These are phyloP conservation scores for Populus tomentosa DNA, from an alignment of 441 rosid genomes.

Conservation along the genomic window DNA sequence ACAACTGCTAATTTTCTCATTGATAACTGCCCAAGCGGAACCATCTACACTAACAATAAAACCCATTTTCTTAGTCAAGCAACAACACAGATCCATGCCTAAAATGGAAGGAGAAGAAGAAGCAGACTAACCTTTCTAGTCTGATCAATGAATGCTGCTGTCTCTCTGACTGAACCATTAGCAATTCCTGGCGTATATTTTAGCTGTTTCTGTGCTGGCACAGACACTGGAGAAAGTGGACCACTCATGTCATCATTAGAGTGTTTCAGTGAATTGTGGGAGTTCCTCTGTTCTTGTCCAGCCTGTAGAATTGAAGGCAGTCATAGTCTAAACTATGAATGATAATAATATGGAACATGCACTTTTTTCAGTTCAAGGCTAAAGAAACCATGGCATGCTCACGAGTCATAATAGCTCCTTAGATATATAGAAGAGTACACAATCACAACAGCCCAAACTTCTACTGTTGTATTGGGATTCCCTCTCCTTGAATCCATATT, in stretches of 20 bases:
- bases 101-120: neutral
- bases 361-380: neutral
- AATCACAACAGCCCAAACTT: neutral
- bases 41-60: constrained; percentile 56
- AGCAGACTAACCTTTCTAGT: constrained; percentile 55
- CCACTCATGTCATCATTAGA: constrained; percentile 51
- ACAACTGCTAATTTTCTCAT: constrained; percentile 58
- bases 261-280: constrained; percentile 63
- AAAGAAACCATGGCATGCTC: neutral
- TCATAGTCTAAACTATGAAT: neutral
- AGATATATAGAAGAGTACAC: neutral
- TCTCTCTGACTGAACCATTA: constrained; percentile 55
- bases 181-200: constrained; percentile 87
- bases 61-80: constrained; percentile 12
- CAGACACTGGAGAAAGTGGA: constrained; percentile 64
- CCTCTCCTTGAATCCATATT: neutral
- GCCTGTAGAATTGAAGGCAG: constrained; percentile 17
- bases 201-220: constrained; percentile 92
- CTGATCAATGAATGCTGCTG: constrained; percentile 62
- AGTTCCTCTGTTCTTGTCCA: constrained; percentile 45
- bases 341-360: neutral
- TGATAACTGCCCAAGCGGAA: constrained; percentile 74
- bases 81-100: constrained; percentile 10
- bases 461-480: neutral
- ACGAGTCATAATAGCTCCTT: neutral